A percentile compares a stretch with the other conserved stretches of the same genome.
phyloP scores from a whole-genome alignment of 345 rosid genomes.

The Pugionium cornutum region DNA sequence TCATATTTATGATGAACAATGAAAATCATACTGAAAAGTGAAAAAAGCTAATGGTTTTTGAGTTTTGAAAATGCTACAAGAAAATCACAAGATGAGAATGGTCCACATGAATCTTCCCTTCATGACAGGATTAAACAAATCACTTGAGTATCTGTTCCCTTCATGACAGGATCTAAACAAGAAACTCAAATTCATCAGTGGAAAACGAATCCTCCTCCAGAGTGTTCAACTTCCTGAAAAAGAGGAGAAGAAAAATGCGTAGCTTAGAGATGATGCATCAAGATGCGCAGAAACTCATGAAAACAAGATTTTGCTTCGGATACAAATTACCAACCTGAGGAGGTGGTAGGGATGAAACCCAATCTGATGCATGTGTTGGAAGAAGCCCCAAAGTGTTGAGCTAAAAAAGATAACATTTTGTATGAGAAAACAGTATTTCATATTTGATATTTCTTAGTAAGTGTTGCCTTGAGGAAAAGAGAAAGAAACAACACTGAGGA shows the following conservation, averaged over 20 bases:
- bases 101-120: constrained; percentile 1
- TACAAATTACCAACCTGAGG: constrained; percentile 62
- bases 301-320: not conserved
- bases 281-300: not conserved
- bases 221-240: constrained; percentile 90
- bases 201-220: constrained; percentile 71
- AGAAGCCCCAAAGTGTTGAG: constrained; percentile 96
- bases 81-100: constrained; percentile 29
- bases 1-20: constrained; percentile 26
- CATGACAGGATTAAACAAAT: constrained; percentile 11
- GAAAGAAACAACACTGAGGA: constrained; percentile 1
- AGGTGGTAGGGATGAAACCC: constrained; percentile 97
- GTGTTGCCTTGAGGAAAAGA: not conserved
- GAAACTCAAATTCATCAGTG: constrained; percentile 26
- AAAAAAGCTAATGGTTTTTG: constrained; percentile 22
- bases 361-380: constrained; percentile 97
- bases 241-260: not conserved
- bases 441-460: not conserved
- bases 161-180: no score
- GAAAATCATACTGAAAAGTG: constrained; percentile 24
- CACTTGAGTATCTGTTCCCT: constrained; percentile 3
- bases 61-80: constrained; percentile 35
- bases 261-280: constrained; percentile 2
- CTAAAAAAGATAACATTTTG: constrained; percentile 50
- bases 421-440: constrained; percentile 7